Percentiles rank a stretch among this genome's conserved stretches.
phyloP scores from a whole-genome alignment of 2,329 filamentous ascomycete genomes.

The Pestalotiopsis sp. region DNA sequence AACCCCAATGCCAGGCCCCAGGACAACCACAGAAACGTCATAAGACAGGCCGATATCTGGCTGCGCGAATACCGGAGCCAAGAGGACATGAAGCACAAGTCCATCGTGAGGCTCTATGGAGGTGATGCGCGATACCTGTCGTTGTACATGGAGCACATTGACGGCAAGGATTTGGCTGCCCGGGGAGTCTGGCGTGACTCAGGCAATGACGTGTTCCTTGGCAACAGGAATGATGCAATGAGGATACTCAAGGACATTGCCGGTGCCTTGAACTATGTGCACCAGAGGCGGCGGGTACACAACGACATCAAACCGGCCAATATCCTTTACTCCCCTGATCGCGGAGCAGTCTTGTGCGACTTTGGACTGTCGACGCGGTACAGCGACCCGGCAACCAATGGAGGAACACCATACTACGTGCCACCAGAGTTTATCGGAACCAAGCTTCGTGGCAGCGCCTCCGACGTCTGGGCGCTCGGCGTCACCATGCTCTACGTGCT shows the following conservation, averaged over 20 bases:
- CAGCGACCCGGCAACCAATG: conserved; percentile 48
- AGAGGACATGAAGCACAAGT: conserved; percentile 57
- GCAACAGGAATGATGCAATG: conserved; percentile 49
- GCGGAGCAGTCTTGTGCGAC: conserved; percentile 63
- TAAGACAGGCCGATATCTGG: conserved; percentile 64
- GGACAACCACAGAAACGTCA: conserved; percentile 57
- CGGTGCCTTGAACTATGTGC: conserved; percentile 58
- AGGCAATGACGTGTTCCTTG: conserved; percentile 52
- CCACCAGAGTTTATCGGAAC: conserved; percentile 63
- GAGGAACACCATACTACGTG: conserved; percentile 65
- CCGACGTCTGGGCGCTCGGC: conserved; percentile 63
- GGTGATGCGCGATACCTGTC: conserved; percentile 63
- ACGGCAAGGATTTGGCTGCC: conserved; percentile 56
- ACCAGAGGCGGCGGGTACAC: conserved; percentile 56
- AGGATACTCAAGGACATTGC: conserved; percentile 59
- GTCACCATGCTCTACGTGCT: conserved; percentile 64
- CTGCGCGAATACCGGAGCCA: conserved; percentile 60
- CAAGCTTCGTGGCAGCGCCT: conserved; percentile 55
- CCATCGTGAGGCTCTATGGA: conserved; percentile 61
- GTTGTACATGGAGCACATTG: conserved; percentile 64
- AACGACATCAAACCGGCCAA: conserved; percentile 68
- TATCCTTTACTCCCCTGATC: conserved; percentile 61
- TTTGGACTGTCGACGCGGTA: conserved; percentile 58
- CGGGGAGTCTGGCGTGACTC: conserved; percentile 52
- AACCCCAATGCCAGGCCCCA: conserved; percentile 46